Base-by-base conservation (phyloP, 805 yeast genomes). In the Kockiozyma suomiensis region DNA sequence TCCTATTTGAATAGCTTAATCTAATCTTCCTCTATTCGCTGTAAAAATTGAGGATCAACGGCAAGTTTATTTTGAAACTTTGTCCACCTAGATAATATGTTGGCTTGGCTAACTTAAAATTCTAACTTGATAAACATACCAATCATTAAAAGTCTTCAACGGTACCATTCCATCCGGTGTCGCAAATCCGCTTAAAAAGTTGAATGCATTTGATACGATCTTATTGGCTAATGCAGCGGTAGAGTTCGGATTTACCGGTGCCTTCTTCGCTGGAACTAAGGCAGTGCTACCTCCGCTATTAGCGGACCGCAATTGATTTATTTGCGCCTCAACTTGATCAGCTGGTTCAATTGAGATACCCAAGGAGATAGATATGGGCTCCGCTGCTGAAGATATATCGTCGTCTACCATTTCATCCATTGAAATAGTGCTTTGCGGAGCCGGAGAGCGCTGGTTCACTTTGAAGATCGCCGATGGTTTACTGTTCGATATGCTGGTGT, bases 381-480 rank as follows among this genome's bases (percentile, higher is more conserved):
- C 75, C 47, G 68, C 68, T 1, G 76, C 78, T n/a, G 73, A 75
- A 7, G 72, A 69, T 17, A 65, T 70, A 30, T 75, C 81, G 60
- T 81, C 79, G 48, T 81, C 85, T 77, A 82, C 80, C 66, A 82
- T 78, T 62, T 83, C 88, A 49, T 85, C 87, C 19, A 59, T 53
- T 46, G 86, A 28, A 48, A 54, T 3, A 54, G 62, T 40, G 7
- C 12, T 21, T 50, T 52, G 15, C 26, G 28, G 47, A 15, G 33
- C 49, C 55, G 57, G 28, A 63, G 65, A 32, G 69, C 61, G 70
- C 63, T 78, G 79, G 70, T 85, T 89, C 59, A 93, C 81, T 70
- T 86, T 87, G 78, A 88, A 94, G 2, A 94, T 94, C 0, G 97
- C 97, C 59, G 96, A 88, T 38, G 96, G 98, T 71, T 93, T 94